Base-by-base conservation (phyloP, 441 rosid species). In the Corymbia citriodora region DNA sequence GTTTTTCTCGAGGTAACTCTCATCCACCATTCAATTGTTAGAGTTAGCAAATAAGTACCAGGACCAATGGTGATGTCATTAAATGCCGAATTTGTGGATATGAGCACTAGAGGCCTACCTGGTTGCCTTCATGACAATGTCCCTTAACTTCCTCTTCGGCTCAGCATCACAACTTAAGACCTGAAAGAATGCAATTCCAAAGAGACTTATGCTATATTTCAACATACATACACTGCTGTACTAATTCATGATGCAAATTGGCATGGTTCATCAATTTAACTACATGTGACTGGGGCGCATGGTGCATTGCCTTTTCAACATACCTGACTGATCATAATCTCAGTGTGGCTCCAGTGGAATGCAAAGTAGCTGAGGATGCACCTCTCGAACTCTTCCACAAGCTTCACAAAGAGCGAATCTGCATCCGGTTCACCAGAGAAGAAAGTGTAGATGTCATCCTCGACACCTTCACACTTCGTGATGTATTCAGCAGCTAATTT, bases 341-440 rank as follows among this genome's bases (percentile, higher is more conserved):
- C 99, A 10, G 98, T 97, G 90, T 97, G 98, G 91, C 93, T 95
- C 99, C 99, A 98, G 85, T 97, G 99, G 91, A 96, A 98, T 21
- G 97, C 99, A 90, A 97, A 98, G 92, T 98, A 98, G 88, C 99
- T 97, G 88, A 98, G 99, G 90, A 96, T 98, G 90, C 99, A 98
- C 91, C 99, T 94, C 95, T 98, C 99, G 36, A 98, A 94, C 95
- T 98, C 99, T 91, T 98, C 99, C 5, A 98, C 94, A 48, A 98
- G 98, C 95, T 97, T 98, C 87, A 98, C 97, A 90, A 94, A 97
- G 81, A 98, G 98, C 7, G 99, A 95, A 90, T 98, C 99, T 49
- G 97, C 99, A 87, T 95, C 95, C 4, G 95, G 95, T 92, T 98
- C 98, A 6, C 93, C 92, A 1, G 96, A 89, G 91, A 98, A 98